Percentiles rank a stretch among this genome's conserved stretches.
Conservation (phyloP, 2,329 filamentous ascomycete species). For the Orbilia oligospora region DNA sequence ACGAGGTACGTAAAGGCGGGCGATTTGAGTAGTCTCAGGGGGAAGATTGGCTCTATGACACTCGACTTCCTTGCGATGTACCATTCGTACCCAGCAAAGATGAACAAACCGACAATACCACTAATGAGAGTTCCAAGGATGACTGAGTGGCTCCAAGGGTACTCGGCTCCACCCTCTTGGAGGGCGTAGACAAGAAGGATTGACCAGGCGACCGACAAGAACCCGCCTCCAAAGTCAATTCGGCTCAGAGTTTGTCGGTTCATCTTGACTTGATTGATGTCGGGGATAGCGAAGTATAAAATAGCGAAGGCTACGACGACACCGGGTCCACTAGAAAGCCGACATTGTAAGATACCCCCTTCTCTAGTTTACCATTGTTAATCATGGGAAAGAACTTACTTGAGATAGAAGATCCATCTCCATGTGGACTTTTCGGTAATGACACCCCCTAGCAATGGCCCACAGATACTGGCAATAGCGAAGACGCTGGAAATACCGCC, state of each 20-base stretch:
- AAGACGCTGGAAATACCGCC: constrained; percentile 68
- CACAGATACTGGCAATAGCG: constrained; percentile 70
- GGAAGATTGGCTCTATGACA: constrained; percentile 66
- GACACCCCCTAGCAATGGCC: constrained; percentile 70
- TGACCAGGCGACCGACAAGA: constrained; percentile 67
- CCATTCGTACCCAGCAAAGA: constrained; percentile 65
- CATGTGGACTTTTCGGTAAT: constrained; percentile 69
- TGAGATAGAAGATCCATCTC: constrained; percentile 71
- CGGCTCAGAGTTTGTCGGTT: constrained; percentile 63
- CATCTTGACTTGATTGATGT: constrained; percentile 64
- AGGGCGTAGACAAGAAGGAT: constrained; percentile 70
- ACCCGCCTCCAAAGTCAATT: constrained; percentile 66
- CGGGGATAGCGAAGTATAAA: constrained; percentile 64
- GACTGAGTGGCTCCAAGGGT: constrained; percentile 68
- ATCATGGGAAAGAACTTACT: constrained; percentile 65
- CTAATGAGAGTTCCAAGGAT: constrained; percentile 66
- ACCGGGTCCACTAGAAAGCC: constrained; percentile 64
- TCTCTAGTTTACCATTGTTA: background rate
- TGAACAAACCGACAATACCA: constrained; percentile 64
- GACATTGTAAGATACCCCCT: background rate
- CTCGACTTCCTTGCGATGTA: constrained; percentile 33
- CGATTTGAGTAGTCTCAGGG: constrained; percentile 65
- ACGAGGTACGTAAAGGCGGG: constrained; percentile 65
- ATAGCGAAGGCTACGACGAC: constrained; percentile 63
- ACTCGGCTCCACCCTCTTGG: constrained; percentile 68